Conservation (phyloP, 768 basidiomycete genomes). For the Lentinula lateritia region DNA sequence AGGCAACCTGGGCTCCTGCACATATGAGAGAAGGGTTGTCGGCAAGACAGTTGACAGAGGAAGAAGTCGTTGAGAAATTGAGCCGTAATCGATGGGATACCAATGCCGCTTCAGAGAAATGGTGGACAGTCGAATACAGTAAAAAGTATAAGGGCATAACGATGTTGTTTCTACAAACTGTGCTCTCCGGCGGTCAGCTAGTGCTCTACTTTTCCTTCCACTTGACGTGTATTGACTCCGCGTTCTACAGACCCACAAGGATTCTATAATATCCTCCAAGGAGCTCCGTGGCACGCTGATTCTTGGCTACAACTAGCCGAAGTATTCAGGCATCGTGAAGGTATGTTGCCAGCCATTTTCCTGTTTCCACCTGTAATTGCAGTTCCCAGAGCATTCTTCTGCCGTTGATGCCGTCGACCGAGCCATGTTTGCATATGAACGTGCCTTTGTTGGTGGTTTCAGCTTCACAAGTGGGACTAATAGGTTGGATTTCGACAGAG, state of each 20-base stretch:
- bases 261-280: constrained; percentile 69
- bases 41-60: constrained; percentile 48
- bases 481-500: constrained; percentile 82
- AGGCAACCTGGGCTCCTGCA: constrained; percentile 69
- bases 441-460: constrained; percentile 83
- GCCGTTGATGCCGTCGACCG: constrained; percentile 88
- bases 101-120: constrained; percentile 51
- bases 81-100: constrained; percentile 30
- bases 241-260: constrained; percentile 60
- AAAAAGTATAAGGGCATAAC: constrained; percentile 81
- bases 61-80: constrained; percentile 45
- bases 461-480: constrained; percentile 77
- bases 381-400: constrained; percentile 61
- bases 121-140: constrained; percentile 89
- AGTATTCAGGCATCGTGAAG: constrained; percentile 83
- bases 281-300: constrained; percentile 89
- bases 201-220: background rate
- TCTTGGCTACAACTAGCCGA: constrained; percentile 85
- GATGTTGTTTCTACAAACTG: constrained; percentile 72
- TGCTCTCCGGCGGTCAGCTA: constrained; percentile 72
- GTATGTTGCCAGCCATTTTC: constrained; percentile 28
- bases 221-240: background rate
- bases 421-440: constrained; percentile 91
- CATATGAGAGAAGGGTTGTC: constrained; percentile 70
- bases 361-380: background rate